A percentile compares a stretch with the other conserved stretches of the same genome.
Evolutionary conservation across 1,139 yeast genomes (phyloP).

Genomic region (Candida mesenterica): DNA sequence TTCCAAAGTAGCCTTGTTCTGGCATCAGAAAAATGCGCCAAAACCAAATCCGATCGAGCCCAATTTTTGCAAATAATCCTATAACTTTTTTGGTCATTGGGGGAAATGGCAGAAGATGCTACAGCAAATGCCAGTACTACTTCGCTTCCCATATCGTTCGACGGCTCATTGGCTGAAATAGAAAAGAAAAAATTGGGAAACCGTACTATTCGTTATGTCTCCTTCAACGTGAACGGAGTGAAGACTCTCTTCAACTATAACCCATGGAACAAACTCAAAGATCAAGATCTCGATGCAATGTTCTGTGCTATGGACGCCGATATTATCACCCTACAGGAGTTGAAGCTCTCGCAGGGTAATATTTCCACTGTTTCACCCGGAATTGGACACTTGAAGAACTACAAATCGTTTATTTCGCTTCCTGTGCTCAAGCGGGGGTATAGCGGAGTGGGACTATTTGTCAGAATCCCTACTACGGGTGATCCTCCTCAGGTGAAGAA

Average conservation of each 20-base stretch:
- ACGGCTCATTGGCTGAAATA: neutral
- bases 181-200: neutral
- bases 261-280: slow-evolving; percentile 67
- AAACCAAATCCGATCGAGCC: too few relatives aligned
- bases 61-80: too few relatives aligned
- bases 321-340: slow-evolving; percentile 79
- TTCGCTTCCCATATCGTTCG: neutral
- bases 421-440: slow-evolving; percentile 75
- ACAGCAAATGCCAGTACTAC: neutral
- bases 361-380: slow-evolving; percentile 31
- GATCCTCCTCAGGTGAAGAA: slow-evolving; percentile 38
- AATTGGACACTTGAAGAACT: slow-evolving; percentile 60
- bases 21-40: too few relatives aligned
- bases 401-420: slow-evolving; percentile 63
- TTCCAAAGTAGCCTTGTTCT: too few relatives aligned
- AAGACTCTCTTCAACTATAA: slow-evolving; percentile 76
- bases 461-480: slow-evolving; percentile 46
- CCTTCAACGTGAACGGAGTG: slow-evolving; percentile 86
- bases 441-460: slow-evolving; percentile 87
- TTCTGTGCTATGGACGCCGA: slow-evolving; percentile 66
- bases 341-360: slow-evolving; percentile 60
- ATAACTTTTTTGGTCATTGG: too few relatives aligned
- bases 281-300: slow-evolving; percentile 46
- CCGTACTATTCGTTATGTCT: slow-evolving; percentile 43
- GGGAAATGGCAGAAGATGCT: too few relatives aligned